Base-by-base conservation (phyloP, 202 grass and related monocot genomes). In the Saccharum hybrid region DNA sequence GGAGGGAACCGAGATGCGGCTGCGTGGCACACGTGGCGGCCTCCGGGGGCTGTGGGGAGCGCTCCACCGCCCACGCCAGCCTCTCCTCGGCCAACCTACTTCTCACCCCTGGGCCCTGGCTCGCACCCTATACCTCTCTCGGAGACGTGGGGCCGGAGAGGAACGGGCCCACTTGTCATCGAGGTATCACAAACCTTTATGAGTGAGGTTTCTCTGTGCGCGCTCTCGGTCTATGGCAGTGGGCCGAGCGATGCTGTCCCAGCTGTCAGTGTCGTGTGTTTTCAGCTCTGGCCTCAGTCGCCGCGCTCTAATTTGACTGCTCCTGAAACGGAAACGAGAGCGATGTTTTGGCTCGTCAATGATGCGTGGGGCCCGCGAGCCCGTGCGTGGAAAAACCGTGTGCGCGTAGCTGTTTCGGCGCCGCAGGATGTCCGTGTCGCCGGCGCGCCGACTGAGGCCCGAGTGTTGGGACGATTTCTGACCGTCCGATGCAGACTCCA, bases 11-110 rank as follows among this genome's bases (percentile, higher is more conserved):
- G 84, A 75, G 83, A 86, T 84, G 83, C 90, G 87, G 90, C 86
- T 0, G 49, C 78, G 21, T 10, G 31, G 16, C 83, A 89, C 80
- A 92, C 90, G 86, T 92, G 90, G 83, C 86, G 64, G 2, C 7
- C 75, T 64, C 57, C 18, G 76, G 39, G 7, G 43, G 71, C 89
- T 72, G 81, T 77, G 83, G 57, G 90, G 65, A 63, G 72, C 81
- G 85, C 82, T 75, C 66, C 86, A 84, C 90, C 86, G 90, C 87
- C 87, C 90, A 69, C 90, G 48, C 46, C 84, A 63, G 75, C 83
- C 86, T 86, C 83, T 89, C 76, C 18, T 46, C 21, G 73, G 83
- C 66, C 19, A 65, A 75, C 75, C 3, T 72, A 7, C 75, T 69
- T 28, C 26, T 34, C 69, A 10, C 45, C 63, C 61, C 43, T 3